Evolutionary conservation across 352 stramenopile genomes (phyloP).

Genomic region (Phytophthora europaea): DNA sequence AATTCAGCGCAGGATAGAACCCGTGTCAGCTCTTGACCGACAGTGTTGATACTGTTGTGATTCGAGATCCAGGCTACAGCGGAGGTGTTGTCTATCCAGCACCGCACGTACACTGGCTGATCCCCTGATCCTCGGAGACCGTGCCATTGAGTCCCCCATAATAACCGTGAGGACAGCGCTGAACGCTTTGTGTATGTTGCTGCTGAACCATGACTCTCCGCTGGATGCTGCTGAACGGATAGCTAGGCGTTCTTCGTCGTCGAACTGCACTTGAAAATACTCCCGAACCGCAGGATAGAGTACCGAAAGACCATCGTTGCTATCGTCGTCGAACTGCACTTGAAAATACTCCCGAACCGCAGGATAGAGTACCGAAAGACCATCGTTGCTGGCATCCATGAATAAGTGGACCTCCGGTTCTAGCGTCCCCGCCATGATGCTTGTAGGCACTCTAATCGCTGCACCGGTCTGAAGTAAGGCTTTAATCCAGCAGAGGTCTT

Average conservation of each 20-base stretch:
- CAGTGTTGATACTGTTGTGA: background rate
- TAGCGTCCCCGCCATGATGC: background rate
- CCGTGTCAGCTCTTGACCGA: background rate
- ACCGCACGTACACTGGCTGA: background rate
- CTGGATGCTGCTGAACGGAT: background rate
- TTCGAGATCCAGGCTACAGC: background rate
- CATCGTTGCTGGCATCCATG: background rate
- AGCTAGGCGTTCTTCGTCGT: background rate
- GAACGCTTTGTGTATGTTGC: background rate
- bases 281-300: too few species aligned
- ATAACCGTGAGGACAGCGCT: background rate
- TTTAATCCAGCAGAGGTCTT: background rate
- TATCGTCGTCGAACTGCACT: background rate
- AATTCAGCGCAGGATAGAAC: conserved; percentile 1
- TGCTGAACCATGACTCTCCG: background rate
- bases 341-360: background rate
- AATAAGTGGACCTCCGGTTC: background rate
- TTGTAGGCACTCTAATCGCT: background rate
- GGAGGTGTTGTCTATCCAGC: conserved; percentile 8
- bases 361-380: background rate
- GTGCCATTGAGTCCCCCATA: background rate
- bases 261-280: too few species aligned
- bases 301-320: too few species aligned
- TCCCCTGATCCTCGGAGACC: background rate
- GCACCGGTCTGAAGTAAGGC: background rate